These are phyloP conservation scores for Sporothrix pallida DNA, from an alignment of 2,329 filamentous ascomycete genomes.

Conservation along the genomic window DNA sequence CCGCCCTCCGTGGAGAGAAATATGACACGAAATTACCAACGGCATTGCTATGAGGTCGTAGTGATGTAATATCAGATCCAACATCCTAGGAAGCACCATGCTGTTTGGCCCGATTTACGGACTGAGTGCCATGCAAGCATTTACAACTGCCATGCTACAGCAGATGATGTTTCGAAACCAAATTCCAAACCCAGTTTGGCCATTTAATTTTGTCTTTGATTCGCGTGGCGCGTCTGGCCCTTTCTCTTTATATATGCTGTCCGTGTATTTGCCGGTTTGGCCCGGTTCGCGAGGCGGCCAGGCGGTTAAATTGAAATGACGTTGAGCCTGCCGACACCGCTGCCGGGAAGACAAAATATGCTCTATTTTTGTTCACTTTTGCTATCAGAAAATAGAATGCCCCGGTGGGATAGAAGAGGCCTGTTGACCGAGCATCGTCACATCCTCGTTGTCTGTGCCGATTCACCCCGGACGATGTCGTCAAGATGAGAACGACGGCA, in stretches of 20 bases:
- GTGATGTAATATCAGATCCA: neutral
- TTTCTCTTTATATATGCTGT: neutral
- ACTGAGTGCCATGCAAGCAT: neutral
- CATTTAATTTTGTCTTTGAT: neutral
- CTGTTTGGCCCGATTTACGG: neutral
- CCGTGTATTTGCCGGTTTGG: neutral
- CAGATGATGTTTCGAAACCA: neutral
- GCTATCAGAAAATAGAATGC: neutral
- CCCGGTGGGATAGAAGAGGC: too few species aligned
- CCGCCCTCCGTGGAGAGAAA: neutral
- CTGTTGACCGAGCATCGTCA: neutral
- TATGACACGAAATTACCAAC: neutral
- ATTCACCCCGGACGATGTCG: neutral
- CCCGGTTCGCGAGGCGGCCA: neutral
- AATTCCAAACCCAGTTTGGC: neutral
- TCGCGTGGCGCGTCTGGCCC: neutral
- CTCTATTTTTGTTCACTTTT: neutral
- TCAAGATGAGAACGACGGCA: neutral
- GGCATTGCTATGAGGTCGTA: neutral
- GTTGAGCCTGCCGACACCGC: constrained; percentile 9
- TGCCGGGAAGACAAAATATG: neutral
- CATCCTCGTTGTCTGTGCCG: neutral
- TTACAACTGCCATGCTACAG: neutral
- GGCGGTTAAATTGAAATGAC: constrained; percentile 12
- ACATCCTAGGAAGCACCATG: neutral